Evolutionary conservation across 768 basidiomycete species (phyloP).

Genomic region (Pleurotus salmoneostramineus): DNA sequence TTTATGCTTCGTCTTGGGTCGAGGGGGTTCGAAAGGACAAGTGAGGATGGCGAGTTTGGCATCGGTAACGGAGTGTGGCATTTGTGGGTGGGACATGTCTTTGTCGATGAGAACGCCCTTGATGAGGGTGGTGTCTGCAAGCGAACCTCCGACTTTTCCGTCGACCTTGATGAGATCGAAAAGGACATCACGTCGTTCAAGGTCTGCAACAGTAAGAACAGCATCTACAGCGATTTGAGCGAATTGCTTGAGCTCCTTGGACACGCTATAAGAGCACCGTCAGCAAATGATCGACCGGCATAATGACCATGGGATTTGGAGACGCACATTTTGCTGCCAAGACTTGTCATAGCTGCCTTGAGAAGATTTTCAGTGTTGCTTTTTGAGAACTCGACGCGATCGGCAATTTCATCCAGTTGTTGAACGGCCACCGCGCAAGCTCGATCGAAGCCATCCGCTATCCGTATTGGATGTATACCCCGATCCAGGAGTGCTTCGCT

Average conservation of each 20-base stretch:
- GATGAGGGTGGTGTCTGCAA: constrained; percentile 93
- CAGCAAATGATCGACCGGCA: constrained; percentile 3
- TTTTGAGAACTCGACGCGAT: constrained; percentile 81
- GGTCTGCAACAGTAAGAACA: constrained; percentile 90
- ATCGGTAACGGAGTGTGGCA: constrained; percentile 86
- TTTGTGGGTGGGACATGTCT: constrained; percentile 99
- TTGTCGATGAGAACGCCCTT: constrained; percentile 99
- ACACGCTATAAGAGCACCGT: constrained; percentile 59
- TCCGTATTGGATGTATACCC: constrained; percentile 98
- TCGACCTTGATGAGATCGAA: constrained; percentile 99
- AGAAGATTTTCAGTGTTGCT: constrained; percentile 83
- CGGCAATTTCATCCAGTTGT: constrained; percentile 88
- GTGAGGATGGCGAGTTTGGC: constrained; percentile 95
- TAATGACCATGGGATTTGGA: not conserved
- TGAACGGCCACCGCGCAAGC: constrained; percentile 89
- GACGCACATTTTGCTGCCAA: constrained; percentile 95
- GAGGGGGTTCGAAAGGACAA: constrained; percentile 97
- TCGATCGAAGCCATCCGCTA: constrained; percentile 97
- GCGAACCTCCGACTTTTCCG: constrained; percentile 96
- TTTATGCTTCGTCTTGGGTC: constrained; percentile 99
- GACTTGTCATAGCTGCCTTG: constrained; percentile 93
- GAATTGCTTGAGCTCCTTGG: constrained; percentile 93
- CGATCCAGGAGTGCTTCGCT: constrained; percentile 95
- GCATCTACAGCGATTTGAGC: constrained; percentile 98
- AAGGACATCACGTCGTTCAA: constrained; percentile 90